phyloP scores from a whole-genome alignment of 495 filamentous ascomycete genomes.

The Cudoniella acicularis region DNA sequence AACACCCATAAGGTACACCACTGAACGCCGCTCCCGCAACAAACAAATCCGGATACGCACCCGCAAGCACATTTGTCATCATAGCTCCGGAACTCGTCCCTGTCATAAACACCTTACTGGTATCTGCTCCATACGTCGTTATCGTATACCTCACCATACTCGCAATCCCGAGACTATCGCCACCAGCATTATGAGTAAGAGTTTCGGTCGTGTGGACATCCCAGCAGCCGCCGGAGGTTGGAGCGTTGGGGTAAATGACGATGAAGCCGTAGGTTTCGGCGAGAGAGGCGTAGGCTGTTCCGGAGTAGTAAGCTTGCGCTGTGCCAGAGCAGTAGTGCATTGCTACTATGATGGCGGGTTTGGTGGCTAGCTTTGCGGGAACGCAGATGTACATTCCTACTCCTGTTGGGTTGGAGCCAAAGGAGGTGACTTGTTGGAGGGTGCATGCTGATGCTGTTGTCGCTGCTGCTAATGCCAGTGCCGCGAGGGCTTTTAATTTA shows the following conservation, averaged over 20 bases:
- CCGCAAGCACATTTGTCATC: conserved; percentile 51
- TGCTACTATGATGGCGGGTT: conserved; percentile 49
- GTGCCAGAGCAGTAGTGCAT: conserved; percentile 53
- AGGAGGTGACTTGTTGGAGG: neutral
- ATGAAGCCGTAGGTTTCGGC: conserved; percentile 55
- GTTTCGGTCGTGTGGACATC: conserved; percentile 51
- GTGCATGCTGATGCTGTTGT: neutral
- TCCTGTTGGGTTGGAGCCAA: conserved; percentile 37
- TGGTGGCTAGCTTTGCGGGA: conserved; percentile 45
- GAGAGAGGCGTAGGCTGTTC: conserved; percentile 39
- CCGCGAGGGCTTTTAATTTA: neutral
- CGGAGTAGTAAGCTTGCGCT: conserved; percentile 44
- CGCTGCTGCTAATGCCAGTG: neutral
- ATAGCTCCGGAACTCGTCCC: conserved; percentile 53
- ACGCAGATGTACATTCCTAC: conserved; percentile 51
- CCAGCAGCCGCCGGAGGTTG: conserved; percentile 52
- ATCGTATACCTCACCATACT: conserved; percentile 56
- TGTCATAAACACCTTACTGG: conserved; percentile 43
- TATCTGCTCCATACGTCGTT: conserved; percentile 44
- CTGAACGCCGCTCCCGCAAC: conserved; percentile 47
- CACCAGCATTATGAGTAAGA: conserved; percentile 50
- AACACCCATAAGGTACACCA: conserved; percentile 47
- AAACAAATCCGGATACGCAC: conserved; percentile 50
- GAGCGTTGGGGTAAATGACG: conserved; percentile 49
- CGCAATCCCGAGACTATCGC: conserved; percentile 52